Percentiles rank a stretch among this genome's conserved stretches.
phyloP scores from a whole-genome alignment of 371 early-diverging fungal genomes.

The Chytridium lagenaria region DNA sequence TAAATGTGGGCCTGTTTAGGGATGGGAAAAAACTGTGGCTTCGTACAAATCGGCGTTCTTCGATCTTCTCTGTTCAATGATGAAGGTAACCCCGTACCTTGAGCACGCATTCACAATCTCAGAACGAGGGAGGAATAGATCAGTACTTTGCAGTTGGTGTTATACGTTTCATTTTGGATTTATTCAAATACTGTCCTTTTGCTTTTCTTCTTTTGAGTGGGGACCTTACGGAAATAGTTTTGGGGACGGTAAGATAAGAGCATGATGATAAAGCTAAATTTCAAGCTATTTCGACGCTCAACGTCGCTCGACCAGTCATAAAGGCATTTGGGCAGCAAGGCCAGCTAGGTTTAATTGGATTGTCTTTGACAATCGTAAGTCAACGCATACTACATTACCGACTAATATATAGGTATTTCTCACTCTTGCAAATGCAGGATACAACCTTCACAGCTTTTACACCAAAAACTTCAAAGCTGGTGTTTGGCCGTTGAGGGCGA shows the following conservation, averaged over 20 bases:
- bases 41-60: slow-evolving; percentile 5
- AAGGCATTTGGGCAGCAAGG: not conserved
- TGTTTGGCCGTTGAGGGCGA: not conserved
- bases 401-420: not conserved
- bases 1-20: not conserved
- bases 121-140: slow-evolving; percentile 1
- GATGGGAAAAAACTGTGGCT: slow-evolving; percentile 10
- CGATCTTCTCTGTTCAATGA: slow-evolving; percentile 5
- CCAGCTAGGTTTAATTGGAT: not conserved
- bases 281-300: not conserved
- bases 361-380: not conserved
- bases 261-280: not conserved
- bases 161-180: not conserved
- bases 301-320: not conserved
- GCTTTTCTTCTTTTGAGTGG: not conserved
- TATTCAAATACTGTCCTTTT: not conserved
- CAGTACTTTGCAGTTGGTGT: not conserved
- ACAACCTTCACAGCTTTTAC: slow-evolving; percentile 12
- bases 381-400: not conserved
- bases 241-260: not conserved
- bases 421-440: not conserved
- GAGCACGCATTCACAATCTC: not conserved
- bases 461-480: slow-evolving; percentile 10
- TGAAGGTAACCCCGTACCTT: not conserved
- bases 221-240: slow-evolving; percentile 11